Conservation (phyloP, 768 basidiomycete genomes). For the Lentinula lateritia region DNA sequence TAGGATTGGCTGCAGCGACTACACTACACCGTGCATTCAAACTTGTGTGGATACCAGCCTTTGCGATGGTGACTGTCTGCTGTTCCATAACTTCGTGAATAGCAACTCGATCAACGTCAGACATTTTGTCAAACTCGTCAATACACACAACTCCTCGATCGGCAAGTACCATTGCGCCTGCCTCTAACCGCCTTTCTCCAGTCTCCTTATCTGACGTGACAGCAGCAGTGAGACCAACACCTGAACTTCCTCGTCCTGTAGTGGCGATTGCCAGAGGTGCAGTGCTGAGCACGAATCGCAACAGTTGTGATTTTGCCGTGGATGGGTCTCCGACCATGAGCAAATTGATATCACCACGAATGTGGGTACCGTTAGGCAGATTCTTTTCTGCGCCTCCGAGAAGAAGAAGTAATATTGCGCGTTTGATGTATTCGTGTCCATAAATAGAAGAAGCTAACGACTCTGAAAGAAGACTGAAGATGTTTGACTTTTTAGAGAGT, state of each 20-base stretch:
- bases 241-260: conserved; percentile 96
- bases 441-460: conserved; percentile 97
- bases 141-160: conserved; percentile 99
- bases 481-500: conserved; percentile 79
- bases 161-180: conserved; percentile 98
- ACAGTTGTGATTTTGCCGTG: conserved; percentile 95
- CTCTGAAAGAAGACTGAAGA: conserved; percentile 84
- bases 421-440: conserved; percentile 94
- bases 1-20: conserved; percentile 96
- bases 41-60: conserved; percentile 97
- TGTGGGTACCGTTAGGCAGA: conserved; percentile 93
- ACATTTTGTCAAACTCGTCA: conserved; percentile 99
- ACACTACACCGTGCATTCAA: conserved; percentile 98
- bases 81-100: conserved; percentile 99
- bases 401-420: conserved; percentile 85
- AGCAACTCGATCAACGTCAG: conserved; percentile 95
- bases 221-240: conserved; percentile 97
- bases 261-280: conserved; percentile 98
- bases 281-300: conserved; percentile 93
- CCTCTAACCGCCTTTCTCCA: conserved; percentile 93
- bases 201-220: conserved; percentile 99
- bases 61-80: conserved; percentile 98
- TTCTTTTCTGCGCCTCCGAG: conserved; percentile 99
- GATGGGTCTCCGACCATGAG: conserved; percentile 99
- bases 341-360: conserved; percentile 98